These are phyloP conservation scores for Raddia guianensis DNA, from an alignment of 176 grass and related monocot genomes.

Conservation along the genomic window DNA sequence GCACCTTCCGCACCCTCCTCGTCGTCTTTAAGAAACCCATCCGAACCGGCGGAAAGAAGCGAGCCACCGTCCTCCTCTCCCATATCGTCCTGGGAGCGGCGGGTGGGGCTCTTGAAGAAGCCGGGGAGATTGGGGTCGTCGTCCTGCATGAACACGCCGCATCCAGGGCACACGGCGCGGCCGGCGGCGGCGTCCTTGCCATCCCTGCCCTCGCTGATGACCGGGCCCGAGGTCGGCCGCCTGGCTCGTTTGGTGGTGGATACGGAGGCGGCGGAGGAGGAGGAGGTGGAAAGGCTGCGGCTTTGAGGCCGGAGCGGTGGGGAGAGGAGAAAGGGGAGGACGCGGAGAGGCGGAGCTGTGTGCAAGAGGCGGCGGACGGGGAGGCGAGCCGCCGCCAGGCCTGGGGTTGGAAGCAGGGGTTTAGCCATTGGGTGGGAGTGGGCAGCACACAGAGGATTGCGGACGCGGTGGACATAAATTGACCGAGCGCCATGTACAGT, in stretches of 20 bases:
- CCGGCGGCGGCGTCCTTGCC: constrained; percentile 13
- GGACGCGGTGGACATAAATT: too few relatives aligned
- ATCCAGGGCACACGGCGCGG: constrained; percentile 68
- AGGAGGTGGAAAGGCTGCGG: not conserved
- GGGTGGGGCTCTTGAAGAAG: constrained; percentile 72
- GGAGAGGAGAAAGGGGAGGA: not conserved
- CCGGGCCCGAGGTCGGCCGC: not conserved
- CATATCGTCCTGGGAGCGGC: constrained; percentile 36
- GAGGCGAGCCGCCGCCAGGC: constrained; percentile 7
- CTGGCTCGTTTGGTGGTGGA: constrained; percentile 26
- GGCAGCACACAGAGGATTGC: constrained; percentile 19
- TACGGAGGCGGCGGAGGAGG: not conserved
- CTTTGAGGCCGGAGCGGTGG: not conserved
- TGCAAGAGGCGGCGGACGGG: constrained; percentile 17
- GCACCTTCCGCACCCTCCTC: not conserved
- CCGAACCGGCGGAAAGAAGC: constrained; percentile 12
- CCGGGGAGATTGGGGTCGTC: constrained; percentile 71
- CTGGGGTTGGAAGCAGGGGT: constrained; percentile 24
- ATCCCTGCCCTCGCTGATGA: constrained; percentile 55
- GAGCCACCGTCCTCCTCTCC: not conserved
- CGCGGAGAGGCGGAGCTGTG: constrained; percentile 10
- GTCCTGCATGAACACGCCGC: constrained; percentile 95
- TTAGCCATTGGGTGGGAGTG: constrained; percentile 40
- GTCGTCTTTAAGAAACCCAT: constrained; percentile 43
- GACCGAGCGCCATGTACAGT: too few relatives aligned